Evolutionary conservation across 2,329 filamentous ascomycete species (phyloP), one percentile per base, ranked within the genome.

Genomic region (Botrytis sinoallii): DNA sequence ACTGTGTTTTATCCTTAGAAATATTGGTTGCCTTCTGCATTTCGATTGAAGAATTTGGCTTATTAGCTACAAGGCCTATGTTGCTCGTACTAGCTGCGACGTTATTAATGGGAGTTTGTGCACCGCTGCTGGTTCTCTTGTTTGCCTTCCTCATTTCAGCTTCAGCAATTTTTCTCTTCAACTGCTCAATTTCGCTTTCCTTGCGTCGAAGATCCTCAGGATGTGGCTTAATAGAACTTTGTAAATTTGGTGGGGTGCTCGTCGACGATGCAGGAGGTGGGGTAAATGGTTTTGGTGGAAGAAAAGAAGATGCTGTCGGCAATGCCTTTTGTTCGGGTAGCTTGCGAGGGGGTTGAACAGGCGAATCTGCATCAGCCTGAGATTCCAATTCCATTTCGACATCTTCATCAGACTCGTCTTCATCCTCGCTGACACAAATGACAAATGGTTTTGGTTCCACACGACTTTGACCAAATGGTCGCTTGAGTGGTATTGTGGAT

Each of bases 381-480:
- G 83, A 83, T 48, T 84, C 83, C 38, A 91, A 85, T 48, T 92
- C 91, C 89, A 91, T 92, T 73, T 90, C 90, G 65, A 90, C 86
- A 76, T 90, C 88, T 73, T 89, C 88, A 68, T 89, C 87, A 55
- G 88, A 86, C 10, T 84, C 86, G 38, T 85, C 88, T 74, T 91
- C 90, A 76, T 91, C 89, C 42, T 97, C 95, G 80, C 93, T 97
- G 57, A 97, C 91, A 76, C 97, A 89, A 77, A 97, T 97, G 57
- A 97, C 88, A 70, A 97, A 88, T 4, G 87, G n/a, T 32, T 72
- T 87, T 68, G 90, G 86, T 38, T 91, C 86, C 70, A 87, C 84
- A 38, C 86, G 85, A 65, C 85, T 85, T 63, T 90, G 88, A 20
- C 88, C 88, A 78, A 91, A 90, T 6, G 89, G 87, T 67, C 91